Evolutionary conservation across 2,329 filamentous ascomycete genomes (phyloP), one percentile per base, ranked within the genome.

Genomic region (Neonectria faginata): DNA sequence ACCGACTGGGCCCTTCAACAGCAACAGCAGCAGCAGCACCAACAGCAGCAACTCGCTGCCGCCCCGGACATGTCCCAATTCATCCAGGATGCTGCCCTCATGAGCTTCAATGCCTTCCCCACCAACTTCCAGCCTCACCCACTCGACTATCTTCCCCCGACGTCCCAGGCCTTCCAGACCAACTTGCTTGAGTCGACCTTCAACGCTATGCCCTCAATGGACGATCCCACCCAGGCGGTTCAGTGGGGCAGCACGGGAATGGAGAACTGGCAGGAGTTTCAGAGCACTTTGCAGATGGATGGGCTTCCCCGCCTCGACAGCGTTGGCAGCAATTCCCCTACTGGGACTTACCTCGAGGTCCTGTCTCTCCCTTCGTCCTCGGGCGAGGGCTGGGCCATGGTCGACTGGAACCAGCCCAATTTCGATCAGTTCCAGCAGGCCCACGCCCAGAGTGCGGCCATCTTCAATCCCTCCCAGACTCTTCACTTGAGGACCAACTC

Each of bases 391-490:
- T 98, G 94, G 94, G 89, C 88, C 55, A 88, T 92, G 70, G 89
- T 97, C 62, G 92, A 96, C 69, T 87, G 89, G 76, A 90, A 90
- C 64, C 88, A 90, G 65, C 90, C 88, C 66, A 91, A 90, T 55
- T 73, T 80, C 41, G 89, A 92, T 70, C 92, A 95, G 70, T 80
- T 80, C 64, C 77, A 79, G 54, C 82, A 84, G 62, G 77, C 82
- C 44, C 85, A 86, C 48, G 74, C 76, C 6, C 86, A 87, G 56
- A 87, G 83, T 67, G 79, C 84, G 44, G 90, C 92, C 70, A 94
- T 97, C 75, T 97, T 97, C 84, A 97, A 97, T 80, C 95, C 95
- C 2, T 89, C 91, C 67, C 92, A 97, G 81, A 97, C 94, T 1
- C 83, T 98, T 56, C 95, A 97, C 81, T 86, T 97, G 74, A 89